Base-by-base conservation (phyloP, 306 rosid species). In the Glycine soja region DNA sequence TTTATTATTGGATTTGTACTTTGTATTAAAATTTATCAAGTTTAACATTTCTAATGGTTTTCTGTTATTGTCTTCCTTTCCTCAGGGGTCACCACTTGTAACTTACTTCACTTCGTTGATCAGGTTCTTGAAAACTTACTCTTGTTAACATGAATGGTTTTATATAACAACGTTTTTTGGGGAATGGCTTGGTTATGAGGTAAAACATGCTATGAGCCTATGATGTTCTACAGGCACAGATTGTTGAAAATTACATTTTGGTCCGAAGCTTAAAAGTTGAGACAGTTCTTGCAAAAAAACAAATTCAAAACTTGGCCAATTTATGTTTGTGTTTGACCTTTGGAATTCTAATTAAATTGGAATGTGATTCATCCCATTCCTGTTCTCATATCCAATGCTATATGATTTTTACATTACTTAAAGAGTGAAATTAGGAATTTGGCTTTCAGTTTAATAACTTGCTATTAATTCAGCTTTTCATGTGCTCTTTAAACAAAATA, bases 51-150 rank as follows among this genome's bases (percentile, higher is more conserved):
- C 34, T 57, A 18, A 57, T 57, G 63, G 0, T 16, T 0, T 16
- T 57, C 12, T 57, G 63, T 57, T 16, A 2, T 12, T 57, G 11
- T 57, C 34, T 16, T 57, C 12, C 63, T 57, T 53, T 6, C 18
- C 34, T 1, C 63, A 57, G 34, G 63, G 63, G 63, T 57, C 63
- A 57, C 63, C 63, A 57, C 63, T 57, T 57, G 63, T 57, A 57
- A 57, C 63, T 57, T 57, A 57, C 18, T 57, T 57, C 34, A 57
- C 63, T 57, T 24, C 63, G 4, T 57, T 57, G 63, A 57, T 18
- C 63, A 57, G 63, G 63, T 57, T 57, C 63, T 57, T 57, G 34
- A 57, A 18, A 57, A 6, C 32, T n/a, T 15, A 0, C 6, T 53
- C 10, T 57, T 18, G 12, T 18, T 16, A 16, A 57, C 30, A 57